Evolutionary conservation across 768 basidiomycete genomes (phyloP), one percentile per base, ranked within the genome.

Genomic region (Amanita fuliginea): DNA sequence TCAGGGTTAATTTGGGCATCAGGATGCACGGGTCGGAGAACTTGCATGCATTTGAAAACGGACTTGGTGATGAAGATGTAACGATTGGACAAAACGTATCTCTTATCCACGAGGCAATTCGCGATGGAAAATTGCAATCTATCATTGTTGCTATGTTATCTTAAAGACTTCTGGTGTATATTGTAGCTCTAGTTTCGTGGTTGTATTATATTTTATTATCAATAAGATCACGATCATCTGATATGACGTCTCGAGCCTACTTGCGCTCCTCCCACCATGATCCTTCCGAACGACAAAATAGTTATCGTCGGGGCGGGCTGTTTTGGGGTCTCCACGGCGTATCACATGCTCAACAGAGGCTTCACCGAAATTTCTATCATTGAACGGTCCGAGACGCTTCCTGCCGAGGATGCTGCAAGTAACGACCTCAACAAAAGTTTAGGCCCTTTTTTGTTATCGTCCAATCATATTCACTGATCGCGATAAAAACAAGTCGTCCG

Each of bases 261-360:
- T 35, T 22, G 5, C 16, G 5, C 22, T 42, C 28, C 19, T n/a
- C 11, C 41, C 53, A 54, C 51, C 51, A 64, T 63, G 60, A 55
- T 56, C 55, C 60, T 60, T 52, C 56, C 53, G 50, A 43, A 65
- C 50, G 59, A 67, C 56, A 65, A 62, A 45, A 67, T 83, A 40
- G 58, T 91, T 46, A 81, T 93, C 53, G 70, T 90, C 37, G 90
- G 90, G 22, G 82, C 86, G 35, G 90, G 90, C 4, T 81, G 81
- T 55, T 94, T 94, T 61, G 93, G 93, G 5, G 68, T 89, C 44
- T 93, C 90, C 14, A 86, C 93, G 0, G 93, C 91, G 1, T 75
- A 80, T 55, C 80, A 89, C 60, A 78, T 95, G 46, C 69, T 94
- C 43, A 62, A 67, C 48, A 68, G 81, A 52, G 83, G 86, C 14